Conservation (phyloP, 805 yeast species). For the Clavispora carvajalis region DNA sequence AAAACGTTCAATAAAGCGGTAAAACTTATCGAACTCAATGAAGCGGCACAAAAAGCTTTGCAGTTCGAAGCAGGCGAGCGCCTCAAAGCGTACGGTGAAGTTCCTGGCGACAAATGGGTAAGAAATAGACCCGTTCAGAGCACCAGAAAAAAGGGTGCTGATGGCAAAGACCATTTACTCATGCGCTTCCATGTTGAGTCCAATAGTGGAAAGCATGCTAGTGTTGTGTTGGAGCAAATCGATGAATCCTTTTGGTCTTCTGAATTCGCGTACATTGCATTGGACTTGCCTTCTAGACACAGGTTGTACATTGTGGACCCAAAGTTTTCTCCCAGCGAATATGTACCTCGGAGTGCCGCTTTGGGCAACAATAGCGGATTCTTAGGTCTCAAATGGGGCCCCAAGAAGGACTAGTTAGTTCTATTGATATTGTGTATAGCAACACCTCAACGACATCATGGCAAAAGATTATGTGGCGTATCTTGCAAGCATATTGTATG, state of each 20-base stretch:
- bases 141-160: slow-evolving; percentile 57
- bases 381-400: slow-evolving; percentile 85
- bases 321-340: slow-evolving; percentile 39
- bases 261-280: slow-evolving; percentile 63
- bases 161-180: slow-evolving; percentile 73
- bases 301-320: slow-evolving; percentile 71
- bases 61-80: slow-evolving; percentile 51
- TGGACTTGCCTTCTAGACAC: slow-evolving; percentile 69
- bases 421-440: not conserved
- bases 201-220: slow-evolving; percentile 52
- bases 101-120: slow-evolving; percentile 70
- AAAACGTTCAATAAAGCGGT: slow-evolving; percentile 86
- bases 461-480: not conserved
- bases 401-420: slow-evolving; percentile 44
- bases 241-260: slow-evolving; percentile 62
- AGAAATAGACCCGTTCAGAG: slow-evolving; percentile 82
- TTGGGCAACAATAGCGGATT: slow-evolving; percentile 48
- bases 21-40: slow-evolving; percentile 64
- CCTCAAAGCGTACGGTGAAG: slow-evolving; percentile 80
- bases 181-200: slow-evolving; percentile 89
- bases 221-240: slow-evolving; percentile 76
- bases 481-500: too few species aligned
- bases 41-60: slow-evolving; percentile 51
- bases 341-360: slow-evolving; percentile 26
- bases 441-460: not conserved